These are phyloP conservation scores for Mycena haematopus DNA, from an alignment of 768 basidiomycete species.

Conservation along the genomic window DNA sequence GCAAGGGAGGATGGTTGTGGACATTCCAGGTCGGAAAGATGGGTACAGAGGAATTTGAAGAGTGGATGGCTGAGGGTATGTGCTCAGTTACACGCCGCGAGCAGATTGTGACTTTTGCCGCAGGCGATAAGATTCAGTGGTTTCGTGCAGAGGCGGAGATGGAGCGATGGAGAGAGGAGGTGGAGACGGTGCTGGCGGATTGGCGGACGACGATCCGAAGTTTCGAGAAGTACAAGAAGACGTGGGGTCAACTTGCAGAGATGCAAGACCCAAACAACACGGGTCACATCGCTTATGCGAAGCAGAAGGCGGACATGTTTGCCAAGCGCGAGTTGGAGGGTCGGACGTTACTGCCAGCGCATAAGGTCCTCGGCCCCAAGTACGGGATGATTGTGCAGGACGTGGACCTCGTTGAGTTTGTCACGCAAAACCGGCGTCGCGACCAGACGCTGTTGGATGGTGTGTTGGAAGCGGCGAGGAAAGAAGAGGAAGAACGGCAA, in stretches of 20 bases:
- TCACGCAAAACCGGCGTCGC: too few species aligned
- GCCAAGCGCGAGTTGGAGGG: too few species aligned
- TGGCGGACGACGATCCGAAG: conserved; percentile 7
- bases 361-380: too few species aligned
- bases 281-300: conserved; percentile 9
- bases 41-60: neutral
- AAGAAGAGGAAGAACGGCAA: too few species aligned
- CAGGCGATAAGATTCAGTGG: conserved; percentile 7
- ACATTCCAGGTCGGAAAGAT: conserved; percentile 1
- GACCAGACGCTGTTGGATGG: too few species aligned
- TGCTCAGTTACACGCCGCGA: too few species aligned
- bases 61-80: neutral
- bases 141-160: conserved; percentile 11
- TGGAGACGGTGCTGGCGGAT: conserved; percentile 7
- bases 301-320: conserved; percentile 14
- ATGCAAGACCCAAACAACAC: neutral
- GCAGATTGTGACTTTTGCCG: neutral
- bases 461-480: too few species aligned
- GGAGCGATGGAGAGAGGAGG: conserved; percentile 5
- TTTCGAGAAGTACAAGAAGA: neutral
- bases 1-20: conserved; percentile 3
- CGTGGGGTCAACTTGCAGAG: neutral
- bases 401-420: too few species aligned
- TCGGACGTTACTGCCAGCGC: too few species aligned
- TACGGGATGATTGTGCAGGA: too few species aligned